Conservation (phyloP, 1,284 basidiomycete species). For the Fomitopsis palustris region DNA sequence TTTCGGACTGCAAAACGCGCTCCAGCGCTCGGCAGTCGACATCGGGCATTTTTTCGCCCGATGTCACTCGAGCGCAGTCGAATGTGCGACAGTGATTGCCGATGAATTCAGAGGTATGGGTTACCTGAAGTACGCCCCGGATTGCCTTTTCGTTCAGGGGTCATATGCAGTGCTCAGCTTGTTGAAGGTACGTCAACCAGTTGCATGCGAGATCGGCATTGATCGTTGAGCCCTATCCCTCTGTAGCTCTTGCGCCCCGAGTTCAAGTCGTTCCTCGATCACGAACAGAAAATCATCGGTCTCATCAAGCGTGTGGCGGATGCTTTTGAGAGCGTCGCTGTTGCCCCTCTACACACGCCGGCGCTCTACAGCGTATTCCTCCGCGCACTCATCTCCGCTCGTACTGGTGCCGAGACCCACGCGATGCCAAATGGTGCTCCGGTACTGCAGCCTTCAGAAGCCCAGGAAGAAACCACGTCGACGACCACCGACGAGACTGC, state of each 20-base stretch:
- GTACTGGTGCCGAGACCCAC: slow-evolving; percentile 37
- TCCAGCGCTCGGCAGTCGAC: slow-evolving; percentile 72
- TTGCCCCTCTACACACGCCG: slow-evolving; percentile 77
- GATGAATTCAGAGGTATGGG: slow-evolving; percentile 76
- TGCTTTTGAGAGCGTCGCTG: slow-evolving; percentile 71
- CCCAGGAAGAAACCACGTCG: not conserved
- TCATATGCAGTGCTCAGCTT: slow-evolving; percentile 87
- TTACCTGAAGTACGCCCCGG: slow-evolving; percentile 82
- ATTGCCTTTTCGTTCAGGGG: slow-evolving; percentile 89
- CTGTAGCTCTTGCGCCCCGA: slow-evolving; percentile 74
- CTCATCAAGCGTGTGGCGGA: slow-evolving; percentile 81
- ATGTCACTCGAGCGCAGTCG: slow-evolving; percentile 74
- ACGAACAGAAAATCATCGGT: slow-evolving; percentile 67
- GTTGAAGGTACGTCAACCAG: slow-evolving; percentile 67
- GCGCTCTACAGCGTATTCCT: slow-evolving; percentile 86
- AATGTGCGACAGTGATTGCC: slow-evolving; percentile 65
- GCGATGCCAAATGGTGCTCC: not conserved
- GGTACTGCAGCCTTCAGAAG: slow-evolving; percentile 1
- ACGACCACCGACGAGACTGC: not conserved
- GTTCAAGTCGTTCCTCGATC: slow-evolving; percentile 73
- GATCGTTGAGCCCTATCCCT: not conserved
- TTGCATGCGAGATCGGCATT: too few species aligned
- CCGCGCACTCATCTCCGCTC: slow-evolving; percentile 69
- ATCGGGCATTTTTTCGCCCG: slow-evolving; percentile 87
- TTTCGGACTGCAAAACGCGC: slow-evolving; percentile 91